Conservation (phyloP, 345 rosid genomes). For the Bretschneidera sinensis region DNA sequence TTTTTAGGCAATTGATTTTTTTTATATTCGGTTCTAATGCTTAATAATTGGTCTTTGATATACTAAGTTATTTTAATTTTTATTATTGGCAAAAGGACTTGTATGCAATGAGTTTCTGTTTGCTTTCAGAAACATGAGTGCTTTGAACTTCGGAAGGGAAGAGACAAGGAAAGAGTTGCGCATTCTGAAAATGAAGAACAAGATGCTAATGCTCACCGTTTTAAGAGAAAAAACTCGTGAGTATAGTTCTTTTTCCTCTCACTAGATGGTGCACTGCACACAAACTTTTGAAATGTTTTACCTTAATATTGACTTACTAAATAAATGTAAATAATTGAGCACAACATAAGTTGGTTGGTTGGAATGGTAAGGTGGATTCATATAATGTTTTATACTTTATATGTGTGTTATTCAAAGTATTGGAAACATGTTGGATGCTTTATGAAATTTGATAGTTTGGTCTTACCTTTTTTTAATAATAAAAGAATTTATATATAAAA, state of each 20-base stretch:
- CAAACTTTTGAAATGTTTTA: too few species aligned
- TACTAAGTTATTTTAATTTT: background rate
- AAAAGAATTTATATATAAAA: too few species aligned
- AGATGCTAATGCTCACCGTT: slow-evolving; percentile 13
- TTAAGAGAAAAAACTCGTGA: slow-evolving; percentile 28
- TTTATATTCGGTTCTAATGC: background rate
- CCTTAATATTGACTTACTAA: too few species aligned
- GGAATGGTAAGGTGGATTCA: too few species aligned
- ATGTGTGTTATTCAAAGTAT: too few species aligned
- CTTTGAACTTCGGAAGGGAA: slow-evolving; percentile 49
- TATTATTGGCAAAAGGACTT: background rate
- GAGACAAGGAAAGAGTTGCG: slow-evolving; percentile 22
- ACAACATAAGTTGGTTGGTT: too few species aligned
- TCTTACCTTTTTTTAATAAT: too few species aligned
- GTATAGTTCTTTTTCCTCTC: slow-evolving; percentile 13
- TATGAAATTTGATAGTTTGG: too few species aligned
- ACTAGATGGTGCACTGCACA: too few species aligned
- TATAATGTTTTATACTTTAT: too few species aligned
- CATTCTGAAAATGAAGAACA: slow-evolving; percentile 18
- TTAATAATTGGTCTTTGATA: background rate
- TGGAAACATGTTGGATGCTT: too few species aligned
- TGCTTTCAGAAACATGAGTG: slow-evolving; percentile 56
- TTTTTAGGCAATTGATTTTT: background rate
- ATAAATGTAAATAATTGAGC: too few species aligned
- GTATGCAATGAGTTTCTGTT: slow-evolving; percentile 1